A percentile compares a stretch with the other conserved stretches of the same genome.
phyloP scores from a whole-genome alignment of 345 rosid genomes.

The Eucalyptus shirleyi region DNA sequence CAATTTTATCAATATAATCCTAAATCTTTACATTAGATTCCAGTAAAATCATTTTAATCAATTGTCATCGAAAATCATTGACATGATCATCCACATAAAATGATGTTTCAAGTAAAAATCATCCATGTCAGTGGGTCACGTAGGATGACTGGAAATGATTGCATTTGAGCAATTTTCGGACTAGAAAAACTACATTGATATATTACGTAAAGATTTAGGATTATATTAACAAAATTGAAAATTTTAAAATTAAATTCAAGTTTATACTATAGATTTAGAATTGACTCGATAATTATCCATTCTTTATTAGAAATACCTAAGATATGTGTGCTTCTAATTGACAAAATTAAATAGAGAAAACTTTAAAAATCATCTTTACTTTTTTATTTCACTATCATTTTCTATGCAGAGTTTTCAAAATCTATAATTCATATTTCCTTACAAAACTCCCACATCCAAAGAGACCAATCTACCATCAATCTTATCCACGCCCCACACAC shows the following conservation, averaged over 20 bases:
- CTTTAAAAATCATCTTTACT: background rate
- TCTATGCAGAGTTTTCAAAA: background rate
- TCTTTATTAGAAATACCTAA: background rate
- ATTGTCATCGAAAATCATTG: accelerated
- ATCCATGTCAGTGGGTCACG: accelerated
- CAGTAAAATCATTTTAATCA: accelerated
- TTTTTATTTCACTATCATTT: background rate
- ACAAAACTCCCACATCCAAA: background rate
- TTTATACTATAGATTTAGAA: background rate
- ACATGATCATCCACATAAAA: accelerated
- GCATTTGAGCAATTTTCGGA: accelerated
- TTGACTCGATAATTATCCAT: background rate
- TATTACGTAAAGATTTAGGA: accelerated
- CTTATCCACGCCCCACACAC: background rate
- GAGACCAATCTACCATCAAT: background rate
- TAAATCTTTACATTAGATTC: background rate
- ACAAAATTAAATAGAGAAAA: background rate
- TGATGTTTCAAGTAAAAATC: background rate
- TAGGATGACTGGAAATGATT: background rate
- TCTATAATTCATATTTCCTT: background rate
- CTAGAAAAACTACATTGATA: accelerated
- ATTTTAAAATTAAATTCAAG: accelerated
- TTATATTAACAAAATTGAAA: background rate
- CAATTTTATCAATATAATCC: background rate
- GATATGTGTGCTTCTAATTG: background rate